Conservation (phyloP, 176 grass and related monocot genomes). For the Typha latifolia region DNA sequence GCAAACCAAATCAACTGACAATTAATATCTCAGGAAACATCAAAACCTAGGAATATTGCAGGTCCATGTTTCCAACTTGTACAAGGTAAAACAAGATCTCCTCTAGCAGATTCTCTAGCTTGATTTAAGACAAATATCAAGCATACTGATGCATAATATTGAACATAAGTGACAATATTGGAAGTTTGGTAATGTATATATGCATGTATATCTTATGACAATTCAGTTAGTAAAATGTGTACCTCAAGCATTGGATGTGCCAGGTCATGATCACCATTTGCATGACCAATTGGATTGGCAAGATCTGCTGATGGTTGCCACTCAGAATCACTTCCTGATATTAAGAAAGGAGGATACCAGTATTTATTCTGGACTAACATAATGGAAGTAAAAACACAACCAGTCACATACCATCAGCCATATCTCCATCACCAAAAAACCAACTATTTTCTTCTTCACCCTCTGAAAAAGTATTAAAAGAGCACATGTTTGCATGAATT, state of each 20-base stretch:
- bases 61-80: too few relatives aligned
- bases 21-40: too few relatives aligned
- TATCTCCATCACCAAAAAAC: slow-evolving; percentile 52
- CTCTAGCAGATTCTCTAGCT: too few relatives aligned
- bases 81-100: too few relatives aligned
- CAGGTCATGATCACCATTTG: slow-evolving; percentile 5
- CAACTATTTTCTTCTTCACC: slow-evolving; percentile 46
- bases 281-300: slow-evolving; percentile 5
- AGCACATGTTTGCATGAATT: neutral
- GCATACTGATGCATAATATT: too few relatives aligned
- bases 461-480: slow-evolving; percentile 34
- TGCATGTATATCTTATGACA: neutral
- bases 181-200: too few relatives aligned
- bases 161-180: too few relatives aligned
- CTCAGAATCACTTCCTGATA: slow-evolving; percentile 37
- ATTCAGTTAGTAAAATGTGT: neutral
- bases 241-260: neutral
- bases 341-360: slow-evolving; percentile 16
- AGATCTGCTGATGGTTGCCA: neutral
- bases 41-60: too few relatives aligned
- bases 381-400: slow-evolving; percentile 6
- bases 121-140: too few relatives aligned
- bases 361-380: slow-evolving; percentile 4
- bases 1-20: too few relatives aligned
- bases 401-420: slow-evolving; percentile 37